Conservation (phyloP, 192 early-diverging fungal genomes). For the Backusella psychrophila region DNA sequence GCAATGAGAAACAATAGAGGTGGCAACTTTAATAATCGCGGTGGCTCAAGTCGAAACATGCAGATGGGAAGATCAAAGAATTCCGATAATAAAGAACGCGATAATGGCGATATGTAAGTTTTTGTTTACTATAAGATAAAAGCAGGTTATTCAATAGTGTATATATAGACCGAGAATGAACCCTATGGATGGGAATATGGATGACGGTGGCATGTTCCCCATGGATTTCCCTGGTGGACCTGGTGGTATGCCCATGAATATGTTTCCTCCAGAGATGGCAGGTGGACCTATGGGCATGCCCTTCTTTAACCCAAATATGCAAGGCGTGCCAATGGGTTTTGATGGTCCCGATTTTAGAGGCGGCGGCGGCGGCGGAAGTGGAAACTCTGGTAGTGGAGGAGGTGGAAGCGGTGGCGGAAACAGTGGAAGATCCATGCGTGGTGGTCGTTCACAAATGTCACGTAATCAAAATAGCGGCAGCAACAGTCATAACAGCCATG, state of each 20-base stretch:
- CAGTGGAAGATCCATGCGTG: neutral
- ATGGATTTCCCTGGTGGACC: constrained; percentile 21
- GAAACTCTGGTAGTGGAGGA: neutral
- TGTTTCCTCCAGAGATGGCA: constrained; percentile 39
- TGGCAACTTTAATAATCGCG: neutral
- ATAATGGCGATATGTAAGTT: constrained; percentile 19
- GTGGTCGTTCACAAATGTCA: neutral
- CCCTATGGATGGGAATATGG: constrained; percentile 15
- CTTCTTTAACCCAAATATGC: constrained; percentile 35
- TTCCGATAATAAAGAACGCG: constrained; percentile 10
- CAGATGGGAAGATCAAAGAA: constrained; percentile 16
- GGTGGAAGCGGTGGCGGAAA: neutral
- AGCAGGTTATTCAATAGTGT: too few relatives aligned
- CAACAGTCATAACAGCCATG: neutral
- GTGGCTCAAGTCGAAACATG: constrained; percentile 10
- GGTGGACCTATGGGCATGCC: constrained; percentile 31
- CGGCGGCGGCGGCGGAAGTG: neutral
- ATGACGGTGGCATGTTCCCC: constrained; percentile 12
- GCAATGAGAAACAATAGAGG: constrained; percentile 3
- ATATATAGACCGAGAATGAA: constrained; percentile 8
- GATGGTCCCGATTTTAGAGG: constrained; percentile 24
- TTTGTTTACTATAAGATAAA: too few relatives aligned
- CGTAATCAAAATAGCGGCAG: neutral
- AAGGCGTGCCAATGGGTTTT: constrained; percentile 31
- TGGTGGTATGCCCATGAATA: constrained; percentile 28